Base-by-base conservation (phyloP, 192 early-diverging fungal species). In the Mycoemilia scoparia region DNA sequence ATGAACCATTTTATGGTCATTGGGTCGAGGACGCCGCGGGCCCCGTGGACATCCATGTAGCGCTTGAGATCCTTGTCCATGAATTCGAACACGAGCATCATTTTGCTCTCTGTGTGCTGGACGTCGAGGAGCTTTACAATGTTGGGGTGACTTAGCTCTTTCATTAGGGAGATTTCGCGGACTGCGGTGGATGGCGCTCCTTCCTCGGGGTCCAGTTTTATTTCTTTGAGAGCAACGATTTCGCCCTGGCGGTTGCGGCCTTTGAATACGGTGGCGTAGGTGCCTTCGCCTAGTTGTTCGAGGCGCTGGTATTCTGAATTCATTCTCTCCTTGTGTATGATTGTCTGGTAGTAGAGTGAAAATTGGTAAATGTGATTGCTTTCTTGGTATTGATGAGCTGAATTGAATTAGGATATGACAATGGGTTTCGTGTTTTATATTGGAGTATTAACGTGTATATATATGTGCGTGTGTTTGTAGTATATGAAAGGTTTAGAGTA, bases 271-370 rank as follows among this genome's bases (percentile, higher is more conserved):
- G 70, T 80, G 22, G 87, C 92, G 38, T 97, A 97, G 7, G 92
- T 97, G 34, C 92, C 92, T 56, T 97, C 92, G 15, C 92, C 92
- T 43, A 97, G 73, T 51, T 92, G 88, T 58, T 95, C 88, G 24
- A 83, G 67, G 51, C 80, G 60, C 40, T 74, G 60, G 60, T 82
- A 82, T 28, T 45, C 54, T 7, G 52, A 48, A 22, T 63, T 54
- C 60, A 63, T 63, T n/a, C n/a, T n/a, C n/a, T n/a, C n/a, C n/a
- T n/a, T n/a, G n/a, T n/a, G n/a, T n/a, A n/a, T n/a, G n/a, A n/a
- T n/a, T n/a, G n/a, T n/a, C n/a, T n/a, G n/a, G n/a, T n/a, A n/a
- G n/a, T n/a, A n/a, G n/a, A n/a, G n/a, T n/a, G n/a, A n/a, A n/a
- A n/a, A n/a, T n/a, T n/a, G n/a, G n/a, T n/a, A n/a, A n/a, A n/a